Base-by-base conservation (phyloP, 306 rosid species). In the Cucurbita maxima region DNA sequence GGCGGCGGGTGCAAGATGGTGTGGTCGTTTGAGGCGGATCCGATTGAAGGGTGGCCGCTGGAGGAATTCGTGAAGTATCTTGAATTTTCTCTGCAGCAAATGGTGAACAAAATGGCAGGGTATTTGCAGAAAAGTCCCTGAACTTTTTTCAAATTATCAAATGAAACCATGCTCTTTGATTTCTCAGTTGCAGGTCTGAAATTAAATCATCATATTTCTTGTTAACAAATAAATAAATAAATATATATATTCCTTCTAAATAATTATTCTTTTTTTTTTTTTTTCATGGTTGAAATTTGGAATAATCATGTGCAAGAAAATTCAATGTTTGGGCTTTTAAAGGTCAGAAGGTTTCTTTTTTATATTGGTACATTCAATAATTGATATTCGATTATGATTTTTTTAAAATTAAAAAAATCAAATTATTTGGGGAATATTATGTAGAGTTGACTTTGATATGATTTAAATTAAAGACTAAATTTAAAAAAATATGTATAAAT, bases 1-100 rank as follows among this genome's bases (percentile, higher is more conserved):
- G 80, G 64, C 5, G 56, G 4, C 15, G 86, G 85, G 0, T 88
- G 85, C 78, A 77, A 73, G 90, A 76, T 88, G 6, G 81, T 86
- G 62, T 86, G 91, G 96, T 83, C 82, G 0, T 89, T 89, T 76
- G 78, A 79, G 16, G 12, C 84, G 70, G 92, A 86, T 76, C 92
- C 96, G 1, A 34, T 82, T 10, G 82, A 87, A 47, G 87, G 87
- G 7, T 78, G 81, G 89, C 73, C 16, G 10, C 34, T 78, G 14
- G 81, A 89, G 50, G 89, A 73, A 60, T 58, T 87, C 47, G 38
- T 36, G 16, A 47, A 74, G 34, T 68, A 76, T 25, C 2, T 84
- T 10, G 60, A 84, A 5, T 54, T 43, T 25, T 14, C 44, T 76
- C 79, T 86, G 8, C 64, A 73, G 18, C 76, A 5, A 63, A 83